phyloP scores from a whole-genome alignment of 1,139 yeast genomes.

The Citeromyces hawaiiensis region DNA sequence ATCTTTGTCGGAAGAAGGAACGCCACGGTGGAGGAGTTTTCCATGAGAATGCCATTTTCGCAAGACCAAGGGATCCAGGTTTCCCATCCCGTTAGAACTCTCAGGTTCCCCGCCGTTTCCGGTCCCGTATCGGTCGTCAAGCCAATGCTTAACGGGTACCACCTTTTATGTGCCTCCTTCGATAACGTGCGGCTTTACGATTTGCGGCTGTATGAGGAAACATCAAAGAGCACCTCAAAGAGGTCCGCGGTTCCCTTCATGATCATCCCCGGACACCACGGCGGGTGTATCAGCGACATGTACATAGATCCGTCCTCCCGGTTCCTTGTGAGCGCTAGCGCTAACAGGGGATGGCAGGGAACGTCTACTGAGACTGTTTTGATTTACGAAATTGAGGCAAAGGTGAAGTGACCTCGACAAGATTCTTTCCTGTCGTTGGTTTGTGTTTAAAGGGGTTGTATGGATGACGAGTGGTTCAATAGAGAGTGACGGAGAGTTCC shows the following conservation, averaged over 20 bases:
- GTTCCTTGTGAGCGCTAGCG: slow-evolving; percentile 84
- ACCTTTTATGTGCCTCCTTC: slow-evolving; percentile 73
- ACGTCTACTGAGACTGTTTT: slow-evolving; percentile 66
- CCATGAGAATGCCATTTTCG: slow-evolving; percentile 33
- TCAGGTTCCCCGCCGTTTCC: slow-evolving; percentile 75
- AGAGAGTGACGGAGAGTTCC: no score
- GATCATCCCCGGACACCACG: slow-evolving; percentile 53
- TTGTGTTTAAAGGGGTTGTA: no score
- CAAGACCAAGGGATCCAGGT: slow-evolving; percentile 15
- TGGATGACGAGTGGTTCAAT: no score
- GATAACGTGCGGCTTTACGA: slow-evolving; percentile 87
- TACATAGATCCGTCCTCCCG: slow-evolving; percentile 78
- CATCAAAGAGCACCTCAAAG: slow-evolving; percentile 9
- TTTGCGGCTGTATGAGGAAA: slow-evolving; percentile 38
- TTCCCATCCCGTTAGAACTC: slow-evolving; percentile 39
- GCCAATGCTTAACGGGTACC: slow-evolving; percentile 72
- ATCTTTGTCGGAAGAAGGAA: slow-evolving; percentile 84
- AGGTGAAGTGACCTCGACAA: background rate
- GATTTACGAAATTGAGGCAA: slow-evolving; percentile 48
- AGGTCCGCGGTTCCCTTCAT: slow-evolving; percentile 32
- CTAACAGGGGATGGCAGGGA: slow-evolving; percentile 94
- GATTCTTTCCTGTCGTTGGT: no score
- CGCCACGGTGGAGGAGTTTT: slow-evolving; percentile 77
- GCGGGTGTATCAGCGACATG: slow-evolving; percentile 42
- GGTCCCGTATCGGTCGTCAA: slow-evolving; percentile 83